Base-by-base conservation (phyloP, 2,329 filamentous ascomycete genomes). In the Exophiala sp. region DNA sequence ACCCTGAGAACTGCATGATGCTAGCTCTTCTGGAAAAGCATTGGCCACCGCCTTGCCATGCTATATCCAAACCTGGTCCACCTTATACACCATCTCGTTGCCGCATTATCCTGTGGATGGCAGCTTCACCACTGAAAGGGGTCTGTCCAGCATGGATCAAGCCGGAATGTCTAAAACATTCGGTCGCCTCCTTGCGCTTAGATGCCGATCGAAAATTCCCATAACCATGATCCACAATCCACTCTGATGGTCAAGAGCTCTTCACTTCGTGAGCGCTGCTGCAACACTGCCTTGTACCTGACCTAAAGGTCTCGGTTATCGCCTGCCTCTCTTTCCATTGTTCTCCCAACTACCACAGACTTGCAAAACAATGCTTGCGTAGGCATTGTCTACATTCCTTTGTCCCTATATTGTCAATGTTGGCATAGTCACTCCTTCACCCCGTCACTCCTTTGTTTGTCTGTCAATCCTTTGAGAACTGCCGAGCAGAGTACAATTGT, bases 141-240 rank as follows among this genome's bases (percentile, higher is more conserved):
- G 48, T 36, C 51, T 36, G 14, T 47, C 35, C 11, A 36, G 20
- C 57, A 55, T 54, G 57, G 57, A 53, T 60, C 51, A 53, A 50
- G 51, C 44, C 35, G 47, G 32, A 36, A 46, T 38, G 42, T 46
- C 18, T 44, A 18, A 56, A 56, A 56, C 54, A 38, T 48, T 40
- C 36, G 16, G 34, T 52, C 47, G 12, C 11, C 57, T 56, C 57
- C 57, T 60, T 55, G 57, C 57, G 57, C 57, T 60, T 60, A 60
- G 57, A 53, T 60, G 52, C 29, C 54, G 57, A 60, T 60, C 57
- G 48, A 51, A 56, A 50, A 42, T 46, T 56, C 52, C 54, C 56
- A 56, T 62, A 54, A 43, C n/a, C 49, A 54, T 53, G 52, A 45
- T 57, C 50, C 55, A 56, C 54, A 45, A 14, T 50, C 51, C 48